These are phyloP conservation scores for Cucurbitaria berberidis DNA, from an alignment of 2,329 filamentous ascomycete species.

Conservation along the genomic window DNA sequence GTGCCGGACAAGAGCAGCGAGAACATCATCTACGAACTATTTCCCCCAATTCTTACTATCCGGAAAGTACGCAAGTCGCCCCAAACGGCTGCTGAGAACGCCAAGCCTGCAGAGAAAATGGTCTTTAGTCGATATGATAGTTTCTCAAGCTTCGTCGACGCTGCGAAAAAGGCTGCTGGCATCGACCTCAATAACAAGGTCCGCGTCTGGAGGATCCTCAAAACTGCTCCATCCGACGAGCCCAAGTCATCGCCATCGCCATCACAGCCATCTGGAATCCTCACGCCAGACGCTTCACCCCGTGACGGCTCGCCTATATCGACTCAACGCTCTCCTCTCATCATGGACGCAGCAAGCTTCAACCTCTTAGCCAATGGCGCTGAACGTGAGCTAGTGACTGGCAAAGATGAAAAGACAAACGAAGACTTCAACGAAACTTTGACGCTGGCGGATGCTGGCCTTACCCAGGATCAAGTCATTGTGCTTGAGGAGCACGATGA, in stretches of 20 bases:
- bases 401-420: slow-evolving; percentile 74
- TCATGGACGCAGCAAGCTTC: slow-evolving; percentile 69
- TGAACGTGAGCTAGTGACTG: slow-evolving; percentile 68
- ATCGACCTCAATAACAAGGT: slow-evolving; percentile 76
- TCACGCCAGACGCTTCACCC: slow-evolving; percentile 54
- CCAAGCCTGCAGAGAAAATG: slow-evolving; percentile 67
- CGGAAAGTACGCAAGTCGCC: slow-evolving; percentile 74
- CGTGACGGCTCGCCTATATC: slow-evolving; percentile 52
- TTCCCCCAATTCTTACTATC: slow-evolving; percentile 84
- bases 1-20: slow-evolving; percentile 60
- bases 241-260: slow-evolving; percentile 34
- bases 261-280: slow-evolving; percentile 46
- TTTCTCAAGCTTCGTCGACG: slow-evolving; percentile 76
- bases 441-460: slow-evolving; percentile 68
- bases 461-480: slow-evolving; percentile 75
- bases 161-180: slow-evolving; percentile 71
- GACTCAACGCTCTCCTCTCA: slow-evolving; percentile 54
- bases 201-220: slow-evolving; percentile 73
- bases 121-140: slow-evolving; percentile 73
- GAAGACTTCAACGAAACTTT: slow-evolving; percentile 77
- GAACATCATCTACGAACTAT: slow-evolving; percentile 81
- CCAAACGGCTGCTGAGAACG: slow-evolving; percentile 65
- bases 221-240: slow-evolving; percentile 49
- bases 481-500: slow-evolving; percentile 79
- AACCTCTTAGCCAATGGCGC: slow-evolving; percentile 65